Conservation (phyloP, 495 filamentous ascomycete species). For the Penicillium angulare region DNA sequence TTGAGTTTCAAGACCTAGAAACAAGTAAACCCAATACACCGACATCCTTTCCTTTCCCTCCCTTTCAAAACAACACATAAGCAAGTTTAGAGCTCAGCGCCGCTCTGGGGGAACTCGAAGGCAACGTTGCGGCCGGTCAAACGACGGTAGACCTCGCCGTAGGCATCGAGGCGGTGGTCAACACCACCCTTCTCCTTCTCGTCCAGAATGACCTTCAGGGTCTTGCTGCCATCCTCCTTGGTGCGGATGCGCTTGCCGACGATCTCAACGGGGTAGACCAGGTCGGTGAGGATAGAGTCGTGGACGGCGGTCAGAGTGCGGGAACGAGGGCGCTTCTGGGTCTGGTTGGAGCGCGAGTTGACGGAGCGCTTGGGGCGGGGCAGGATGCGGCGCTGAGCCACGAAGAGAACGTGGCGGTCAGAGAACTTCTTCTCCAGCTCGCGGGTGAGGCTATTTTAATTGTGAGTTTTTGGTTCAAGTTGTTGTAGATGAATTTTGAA, state of each 20-base stretch:
- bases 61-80: conserved; percentile 15
- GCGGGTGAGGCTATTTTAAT: conserved; percentile 76
- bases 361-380: conserved; percentile 94
- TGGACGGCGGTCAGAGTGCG: conserved; percentile 97
- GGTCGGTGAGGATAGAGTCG: conserved; percentile 91
- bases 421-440: conserved; percentile 99
- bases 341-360: conserved; percentile 89
- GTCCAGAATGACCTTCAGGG: conserved; percentile 96
- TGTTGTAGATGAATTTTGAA: too few species aligned
- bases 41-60: conserved; percentile 17
- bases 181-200: conserved; percentile 99
- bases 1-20: conserved; percentile 30
- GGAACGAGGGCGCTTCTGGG: conserved; percentile 96
- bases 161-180: conserved; percentile 98
- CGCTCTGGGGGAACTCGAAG: conserved; percentile 95
- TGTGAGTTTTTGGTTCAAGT: conserved; percentile 2
- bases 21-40: conserved; percentile 27
- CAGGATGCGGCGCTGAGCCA: conserved; percentile 97
- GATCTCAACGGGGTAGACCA: conserved; percentile 99
- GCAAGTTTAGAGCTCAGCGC: conserved; percentile 70
- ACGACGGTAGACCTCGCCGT: conserved; percentile 96
- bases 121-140: conserved; percentile 89
- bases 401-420: conserved; percentile 98
- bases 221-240: conserved; percentile 95
- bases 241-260: conserved; percentile 96